Evolutionary conservation across 2,329 filamentous ascomycete genomes (phyloP).

Genomic region (Aspergillus luchuensis): DNA sequence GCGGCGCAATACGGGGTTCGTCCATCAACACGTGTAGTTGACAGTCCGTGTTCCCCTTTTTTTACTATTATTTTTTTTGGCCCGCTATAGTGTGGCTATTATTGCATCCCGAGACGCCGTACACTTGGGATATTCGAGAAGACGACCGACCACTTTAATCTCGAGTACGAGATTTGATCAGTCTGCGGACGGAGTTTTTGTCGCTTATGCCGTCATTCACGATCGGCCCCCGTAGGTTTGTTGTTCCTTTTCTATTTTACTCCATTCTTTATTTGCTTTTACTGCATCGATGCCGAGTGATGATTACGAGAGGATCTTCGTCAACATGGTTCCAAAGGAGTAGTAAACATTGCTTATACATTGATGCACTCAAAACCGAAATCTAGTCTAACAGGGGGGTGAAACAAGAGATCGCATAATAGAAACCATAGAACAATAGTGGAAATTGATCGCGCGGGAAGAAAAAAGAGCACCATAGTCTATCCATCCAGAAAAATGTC

Average conservation of each 20-base stretch:
- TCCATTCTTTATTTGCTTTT: neutral
- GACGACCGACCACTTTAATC: neutral
- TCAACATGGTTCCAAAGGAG: neutral
- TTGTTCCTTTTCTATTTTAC: neutral
- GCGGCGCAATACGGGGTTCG: conserved; percentile 3
- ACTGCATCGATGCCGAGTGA: neutral
- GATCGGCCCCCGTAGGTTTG: neutral
- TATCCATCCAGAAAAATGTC: neutral
- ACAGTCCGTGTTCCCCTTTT: neutral
- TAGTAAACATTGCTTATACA: neutral
- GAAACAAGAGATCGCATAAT: neutral
- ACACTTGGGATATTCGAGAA: neutral
- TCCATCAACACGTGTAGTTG: neutral
- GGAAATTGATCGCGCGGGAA: neutral
- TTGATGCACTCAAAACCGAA: conserved; percentile 3
- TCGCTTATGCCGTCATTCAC: neutral
- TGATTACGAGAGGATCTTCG: neutral
- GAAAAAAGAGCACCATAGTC: neutral
- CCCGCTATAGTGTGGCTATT: neutral
- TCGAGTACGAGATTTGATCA: neutral
- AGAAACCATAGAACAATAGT: neutral
- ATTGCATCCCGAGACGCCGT: neutral
- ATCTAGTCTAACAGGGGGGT: conserved; percentile 2
- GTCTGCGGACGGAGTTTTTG: neutral
- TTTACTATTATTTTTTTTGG: neutral